Base-by-base conservation (phyloP, 169 alveolate genomes). In the Cryptosporidium baileyi region DNA sequence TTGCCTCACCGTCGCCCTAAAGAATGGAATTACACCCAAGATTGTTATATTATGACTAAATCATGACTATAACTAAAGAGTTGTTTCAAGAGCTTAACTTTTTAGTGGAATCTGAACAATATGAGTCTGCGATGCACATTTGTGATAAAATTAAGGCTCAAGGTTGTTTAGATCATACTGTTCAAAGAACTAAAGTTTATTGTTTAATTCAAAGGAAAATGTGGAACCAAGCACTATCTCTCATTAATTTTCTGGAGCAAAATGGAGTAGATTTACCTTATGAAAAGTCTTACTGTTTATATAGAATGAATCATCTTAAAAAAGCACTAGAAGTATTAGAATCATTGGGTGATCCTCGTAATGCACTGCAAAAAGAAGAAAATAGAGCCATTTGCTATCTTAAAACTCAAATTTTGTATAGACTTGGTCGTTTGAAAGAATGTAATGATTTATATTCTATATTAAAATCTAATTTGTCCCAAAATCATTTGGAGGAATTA, bases 221-320 rank as follows among this genome's bases (percentile, higher is more conserved):
- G 65, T 60, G 81, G 82, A 41, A 57, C 19, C 81, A 57, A 30
- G 89, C 80, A 24, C 67, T 80, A 3, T 19, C 40, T 38, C 59
- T 34, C 9, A 81, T 81, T 17, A 81, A 61, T 22, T 9, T 41
- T n/a, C 40, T 81, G n/a, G 89, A 81, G 11, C n/a, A 7, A 28
- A 41, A 63, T 32, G 52, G 38, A 13, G 7, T 44, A 17, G 82
- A 60, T n/a, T 60, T 81, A 15, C 60, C 62, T 17, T 81, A 61
- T 54, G 89, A 81, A 44, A 81, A 63, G 59, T 63, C 89, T 13
- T 81, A 81, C 34, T 60, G 82, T 22, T 43, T 81, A 15, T 81
- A 81, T 40, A 41, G 89, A 45, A 63, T 30, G 26, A 81, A 81
- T 44, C 22, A 34, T 41, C 62, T 43, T 30, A 57, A 44, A 40